A percentile compares a stretch with the other conserved stretches of the same genome.
phyloP scores from a whole-genome alignment of 2,329 filamentous ascomycete species.

The Pseudogymnoascus sp. region DNA sequence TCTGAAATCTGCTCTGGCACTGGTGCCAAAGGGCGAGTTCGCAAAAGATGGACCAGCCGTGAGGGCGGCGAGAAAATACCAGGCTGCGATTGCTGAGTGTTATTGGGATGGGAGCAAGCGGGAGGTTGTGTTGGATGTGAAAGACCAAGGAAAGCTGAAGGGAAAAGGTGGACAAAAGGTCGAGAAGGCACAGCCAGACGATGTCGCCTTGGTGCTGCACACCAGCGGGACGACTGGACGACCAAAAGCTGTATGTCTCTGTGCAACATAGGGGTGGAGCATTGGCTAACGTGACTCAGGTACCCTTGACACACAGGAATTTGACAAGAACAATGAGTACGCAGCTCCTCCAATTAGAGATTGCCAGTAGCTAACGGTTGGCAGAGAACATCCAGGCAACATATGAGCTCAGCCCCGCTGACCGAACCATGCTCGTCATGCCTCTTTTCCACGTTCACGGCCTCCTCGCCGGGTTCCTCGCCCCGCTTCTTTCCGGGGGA shows the following conservation, averaged over 20 bases:
- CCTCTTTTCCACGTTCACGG: slow-evolving; percentile 87
- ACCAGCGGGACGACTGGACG: slow-evolving; percentile 79
- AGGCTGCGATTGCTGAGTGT: slow-evolving; percentile 78
- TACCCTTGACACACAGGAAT: slow-evolving; percentile 74
- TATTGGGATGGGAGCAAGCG: slow-evolving; percentile 61
- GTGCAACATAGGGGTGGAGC: slow-evolving; percentile 9
- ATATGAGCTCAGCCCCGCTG: slow-evolving; percentile 61
- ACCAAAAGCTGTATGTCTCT: slow-evolving; percentile 63
- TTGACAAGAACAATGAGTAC: slow-evolving; percentile 71
- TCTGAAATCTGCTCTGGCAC: slow-evolving; percentile 67
- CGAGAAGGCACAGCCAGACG: slow-evolving; percentile 58
- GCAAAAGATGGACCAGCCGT: slow-evolving; percentile 62
- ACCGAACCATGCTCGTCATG: slow-evolving; percentile 83
- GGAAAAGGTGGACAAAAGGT: slow-evolving; percentile 41
- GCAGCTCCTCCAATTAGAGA: slow-evolving; percentile 20
- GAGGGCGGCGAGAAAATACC: slow-evolving; percentile 68
- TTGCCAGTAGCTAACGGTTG: slow-evolving; percentile 9
- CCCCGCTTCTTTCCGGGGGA: slow-evolving; percentile 66
- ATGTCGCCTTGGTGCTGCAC: slow-evolving; percentile 74
- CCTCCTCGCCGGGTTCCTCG: slow-evolving; percentile 74
- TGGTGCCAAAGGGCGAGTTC: slow-evolving; percentile 67
- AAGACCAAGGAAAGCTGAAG: slow-evolving; percentile 61
- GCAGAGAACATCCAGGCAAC: slow-evolving; percentile 69
- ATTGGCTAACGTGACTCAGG: slow-evolving; percentile 33
- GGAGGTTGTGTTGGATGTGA: slow-evolving; percentile 70